phyloP scores from a whole-genome alignment of 495 filamentous ascomycete genomes.

The Haplographium delicatum region DNA sequence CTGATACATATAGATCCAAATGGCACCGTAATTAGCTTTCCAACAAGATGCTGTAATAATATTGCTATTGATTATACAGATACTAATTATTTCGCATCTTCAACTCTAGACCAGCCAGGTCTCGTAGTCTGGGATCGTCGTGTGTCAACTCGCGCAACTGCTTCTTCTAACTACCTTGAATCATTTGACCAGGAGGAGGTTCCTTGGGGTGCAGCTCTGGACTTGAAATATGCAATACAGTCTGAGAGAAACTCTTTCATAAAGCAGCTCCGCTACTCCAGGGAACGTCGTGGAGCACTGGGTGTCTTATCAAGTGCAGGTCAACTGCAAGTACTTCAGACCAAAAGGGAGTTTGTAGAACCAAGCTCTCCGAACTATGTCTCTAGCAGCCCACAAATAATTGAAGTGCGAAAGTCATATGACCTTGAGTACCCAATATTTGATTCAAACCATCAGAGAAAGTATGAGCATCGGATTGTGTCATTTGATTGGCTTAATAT shows the following conservation, averaged over 20 bases:
- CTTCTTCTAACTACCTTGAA: constrained; percentile 40
- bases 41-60: constrained; percentile 83
- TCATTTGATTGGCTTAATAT: constrained; percentile 81
- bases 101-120: constrained; percentile 54
- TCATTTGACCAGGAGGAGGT: constrained; percentile 43
- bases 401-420: constrained; percentile 46
- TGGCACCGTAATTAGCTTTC: constrained; percentile 52
- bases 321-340: constrained; percentile 68
- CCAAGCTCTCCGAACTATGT: constrained; percentile 31
- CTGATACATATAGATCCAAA: constrained; percentile 42
- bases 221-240: constrained; percentile 60
- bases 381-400: constrained; percentile 41
- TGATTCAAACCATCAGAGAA: constrained; percentile 33
- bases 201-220: constrained; percentile 56
- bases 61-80: constrained; percentile 84
- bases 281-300: constrained; percentile 65
- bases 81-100: constrained; percentile 91
- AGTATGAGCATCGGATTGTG: constrained; percentile 61
- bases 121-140: constrained; percentile 90
- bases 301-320: constrained; percentile 74
- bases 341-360: constrained; percentile 55
- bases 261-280: constrained; percentile 75
- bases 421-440: constrained; percentile 48
- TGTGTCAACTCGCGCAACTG: constrained; percentile 45
- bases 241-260: constrained; percentile 50